These are phyloP conservation scores for Colletotrichum acutatum DNA, from an alignment of 2,329 filamentous ascomycete species.

Conservation along the genomic window DNA sequence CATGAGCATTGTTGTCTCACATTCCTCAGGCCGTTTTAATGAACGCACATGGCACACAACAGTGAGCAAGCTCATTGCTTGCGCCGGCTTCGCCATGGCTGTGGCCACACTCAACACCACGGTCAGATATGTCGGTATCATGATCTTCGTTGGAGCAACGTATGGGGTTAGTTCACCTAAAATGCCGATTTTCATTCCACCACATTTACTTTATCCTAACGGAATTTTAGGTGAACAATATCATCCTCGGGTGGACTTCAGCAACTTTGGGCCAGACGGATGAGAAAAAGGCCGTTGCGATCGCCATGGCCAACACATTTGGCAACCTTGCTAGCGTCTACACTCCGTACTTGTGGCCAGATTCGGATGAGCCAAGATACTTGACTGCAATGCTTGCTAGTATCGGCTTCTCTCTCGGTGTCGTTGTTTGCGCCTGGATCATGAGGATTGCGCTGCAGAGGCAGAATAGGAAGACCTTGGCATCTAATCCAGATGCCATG, in stretches of 20 bases:
- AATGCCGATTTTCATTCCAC: conserved; percentile 45
- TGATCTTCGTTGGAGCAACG: conserved; percentile 51
- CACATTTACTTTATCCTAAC: conserved; percentile 35
- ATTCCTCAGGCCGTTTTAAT: conserved; percentile 56
- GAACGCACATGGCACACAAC: conserved; percentile 61
- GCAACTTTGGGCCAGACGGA: conserved; percentile 55
- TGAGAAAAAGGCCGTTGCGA: conserved; percentile 57
- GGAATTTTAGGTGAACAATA: conserved; percentile 44
- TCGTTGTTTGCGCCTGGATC: conserved; percentile 49
- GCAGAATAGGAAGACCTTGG: conserved; percentile 46
- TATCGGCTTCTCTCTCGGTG: conserved; percentile 43
- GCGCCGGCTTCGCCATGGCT: conserved; percentile 41
- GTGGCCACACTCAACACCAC: conserved; percentile 39
- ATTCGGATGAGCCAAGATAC: conserved; percentile 28
- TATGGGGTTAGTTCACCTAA: conserved; percentile 50
- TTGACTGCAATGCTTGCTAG: conserved; percentile 39
- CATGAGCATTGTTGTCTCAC: conserved; percentile 49
- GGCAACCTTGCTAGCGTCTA: conserved; percentile 32
- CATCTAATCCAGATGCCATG: conserved; percentile 36
- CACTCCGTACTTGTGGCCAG: conserved; percentile 34
- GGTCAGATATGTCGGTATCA: conserved; percentile 40
- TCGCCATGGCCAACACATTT: conserved; percentile 43
- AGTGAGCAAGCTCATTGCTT: conserved; percentile 51
- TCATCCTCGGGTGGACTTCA: conserved; percentile 56
- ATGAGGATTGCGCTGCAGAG: conserved; percentile 47